Conservation (phyloP, 2,329 filamentous ascomycete species). For the Microsporum canis region DNA sequence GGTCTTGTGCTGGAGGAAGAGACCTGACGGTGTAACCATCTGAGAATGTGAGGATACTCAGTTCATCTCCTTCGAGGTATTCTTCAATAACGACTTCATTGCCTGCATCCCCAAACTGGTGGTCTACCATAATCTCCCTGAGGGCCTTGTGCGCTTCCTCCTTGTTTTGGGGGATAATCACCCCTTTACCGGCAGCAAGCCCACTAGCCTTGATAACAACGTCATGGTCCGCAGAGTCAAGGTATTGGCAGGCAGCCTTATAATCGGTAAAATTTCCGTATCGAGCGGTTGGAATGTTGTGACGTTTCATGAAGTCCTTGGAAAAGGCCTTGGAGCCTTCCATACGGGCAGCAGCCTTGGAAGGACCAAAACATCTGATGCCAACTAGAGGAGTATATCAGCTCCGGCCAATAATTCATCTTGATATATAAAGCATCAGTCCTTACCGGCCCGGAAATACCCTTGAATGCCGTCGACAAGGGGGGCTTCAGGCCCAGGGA, state of each 20-base stretch:
- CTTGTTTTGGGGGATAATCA: slow-evolving; percentile 73
- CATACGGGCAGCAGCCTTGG: slow-evolving; percentile 71
- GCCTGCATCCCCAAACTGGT: slow-evolving; percentile 75
- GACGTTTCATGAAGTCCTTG: slow-evolving; percentile 93
- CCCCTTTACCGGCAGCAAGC: slow-evolving; percentile 87
- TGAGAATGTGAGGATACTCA: slow-evolving; percentile 82
- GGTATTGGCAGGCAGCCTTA: slow-evolving; percentile 58
- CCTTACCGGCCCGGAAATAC: slow-evolving; percentile 55
- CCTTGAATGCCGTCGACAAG: slow-evolving; percentile 81
- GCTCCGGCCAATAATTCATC: background rate
- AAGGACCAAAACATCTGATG: slow-evolving; percentile 77
- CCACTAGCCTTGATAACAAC: slow-evolving; percentile 92
- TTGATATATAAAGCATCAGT: background rate
- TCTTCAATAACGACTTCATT: slow-evolving; percentile 93
- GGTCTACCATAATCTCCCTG: slow-evolving; percentile 80
- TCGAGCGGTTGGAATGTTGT: slow-evolving; percentile 78
- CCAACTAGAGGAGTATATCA: slow-evolving; percentile 38
- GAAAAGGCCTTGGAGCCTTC: slow-evolving; percentile 96
- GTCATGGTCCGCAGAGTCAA: slow-evolving; percentile 58
- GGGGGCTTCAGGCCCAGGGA: slow-evolving; percentile 88
- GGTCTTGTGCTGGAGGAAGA: slow-evolving; percentile 85
- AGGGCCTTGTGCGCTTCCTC: slow-evolving; percentile 73
- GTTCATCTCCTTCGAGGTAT: slow-evolving; percentile 78
- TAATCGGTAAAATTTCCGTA: slow-evolving; percentile 83
- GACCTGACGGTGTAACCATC: slow-evolving; percentile 77